These are phyloP conservation scores for Chalciporus piperatoides DNA, from an alignment of 1,284 basidiomycete genomes.

Conservation along the genomic window DNA sequence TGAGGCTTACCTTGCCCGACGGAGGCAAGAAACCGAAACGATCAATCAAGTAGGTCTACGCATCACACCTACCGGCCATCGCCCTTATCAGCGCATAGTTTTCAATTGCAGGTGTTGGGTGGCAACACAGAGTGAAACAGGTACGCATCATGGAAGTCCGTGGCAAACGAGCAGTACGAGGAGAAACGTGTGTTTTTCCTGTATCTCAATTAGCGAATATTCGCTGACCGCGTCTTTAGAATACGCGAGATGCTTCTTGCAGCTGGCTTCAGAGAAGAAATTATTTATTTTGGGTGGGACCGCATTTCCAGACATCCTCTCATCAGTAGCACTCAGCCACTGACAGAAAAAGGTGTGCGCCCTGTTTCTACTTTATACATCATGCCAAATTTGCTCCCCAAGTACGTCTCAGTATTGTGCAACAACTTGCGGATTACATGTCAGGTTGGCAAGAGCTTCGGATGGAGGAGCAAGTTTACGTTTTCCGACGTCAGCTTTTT, in stretches of 20 bases:
- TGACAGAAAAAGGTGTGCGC: constrained; percentile 21
- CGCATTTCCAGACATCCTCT: constrained; percentile 29
- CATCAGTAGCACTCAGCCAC: constrained; percentile 22
- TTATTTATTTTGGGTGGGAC: constrained; percentile 31
- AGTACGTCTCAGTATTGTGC: constrained; percentile 21
- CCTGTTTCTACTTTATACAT: not conserved
- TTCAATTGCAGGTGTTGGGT: constrained; percentile 22
- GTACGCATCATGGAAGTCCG: constrained; percentile 21
- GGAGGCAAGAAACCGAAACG: constrained; percentile 11
- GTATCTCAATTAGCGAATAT: not conserved
- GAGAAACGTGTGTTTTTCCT: constrained; percentile 21
- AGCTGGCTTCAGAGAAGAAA: constrained; percentile 26
- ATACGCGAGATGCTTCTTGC: constrained; percentile 18
- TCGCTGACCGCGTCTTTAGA: constrained; percentile 17
- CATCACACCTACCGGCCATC: not conserved
- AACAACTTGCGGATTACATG: constrained; percentile 30
- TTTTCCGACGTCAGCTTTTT: constrained; percentile 25
- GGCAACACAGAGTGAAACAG: constrained; percentile 22
- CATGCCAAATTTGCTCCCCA: constrained; percentile 11
- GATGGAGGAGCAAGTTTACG: constrained; percentile 31
- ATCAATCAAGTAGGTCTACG: constrained; percentile 13
- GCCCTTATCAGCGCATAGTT: constrained; percentile 23
- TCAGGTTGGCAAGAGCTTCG: constrained; percentile 32
- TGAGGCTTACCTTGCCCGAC: constrained; percentile 22
- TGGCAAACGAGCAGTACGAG: constrained; percentile 26